phyloP scores from a whole-genome alignment of 2,329 filamentous ascomycete genomes.

The Trichoderma sp. region DNA sequence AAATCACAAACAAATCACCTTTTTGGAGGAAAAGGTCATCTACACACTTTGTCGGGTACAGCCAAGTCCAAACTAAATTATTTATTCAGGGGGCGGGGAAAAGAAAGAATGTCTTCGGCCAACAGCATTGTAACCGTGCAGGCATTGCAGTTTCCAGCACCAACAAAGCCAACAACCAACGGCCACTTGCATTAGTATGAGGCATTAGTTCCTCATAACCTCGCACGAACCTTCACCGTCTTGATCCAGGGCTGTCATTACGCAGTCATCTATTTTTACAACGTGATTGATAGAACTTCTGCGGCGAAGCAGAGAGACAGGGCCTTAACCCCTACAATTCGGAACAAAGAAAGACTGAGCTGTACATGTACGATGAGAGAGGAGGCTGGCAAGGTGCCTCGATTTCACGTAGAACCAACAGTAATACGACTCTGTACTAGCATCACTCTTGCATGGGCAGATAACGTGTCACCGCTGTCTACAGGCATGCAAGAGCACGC shows the following conservation, averaged over 20 bases:
- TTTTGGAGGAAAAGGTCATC: too few species aligned
- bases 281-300: neutral
- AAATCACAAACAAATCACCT: neutral
- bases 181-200: neutral
- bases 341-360: neutral
- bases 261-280: neutral
- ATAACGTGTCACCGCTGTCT: neutral
- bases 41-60: neutral
- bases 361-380: neutral
- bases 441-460: neutral
- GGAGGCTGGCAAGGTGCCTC: neutral
- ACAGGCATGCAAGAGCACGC: neutral
- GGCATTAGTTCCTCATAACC: slow-evolving; percentile 1
- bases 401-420: neutral
- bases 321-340: neutral
- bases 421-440: neutral
- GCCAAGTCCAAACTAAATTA: neutral
- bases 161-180: slow-evolving; percentile 12
- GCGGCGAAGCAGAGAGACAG: neutral
- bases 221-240: neutral
- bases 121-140: slow-evolving; percentile 9
- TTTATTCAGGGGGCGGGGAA: neutral
- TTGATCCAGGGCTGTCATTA: neutral
- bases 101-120: slow-evolving; percentile 25
- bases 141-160: neutral